Base-by-base conservation (phyloP, 2,329 filamentous ascomycete species). In the Aulographum hederae region DNA sequence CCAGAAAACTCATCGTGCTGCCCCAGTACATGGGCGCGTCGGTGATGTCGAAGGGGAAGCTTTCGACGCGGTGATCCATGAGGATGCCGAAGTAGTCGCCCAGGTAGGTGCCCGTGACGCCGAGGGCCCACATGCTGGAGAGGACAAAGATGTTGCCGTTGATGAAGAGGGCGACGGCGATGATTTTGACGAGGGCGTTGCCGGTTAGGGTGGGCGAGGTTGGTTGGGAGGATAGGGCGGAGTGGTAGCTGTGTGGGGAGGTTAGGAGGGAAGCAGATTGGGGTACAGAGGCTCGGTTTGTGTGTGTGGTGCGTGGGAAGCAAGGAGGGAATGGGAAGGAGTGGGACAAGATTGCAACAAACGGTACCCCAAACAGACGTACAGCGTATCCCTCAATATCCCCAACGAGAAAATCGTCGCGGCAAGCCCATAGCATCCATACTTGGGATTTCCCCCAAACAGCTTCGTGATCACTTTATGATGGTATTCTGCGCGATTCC, bases 1-100 rank as follows among this genome's bases (percentile, higher is more conserved):
- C 89, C 35, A 95, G 58, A 58, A 98, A 98, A 58, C 78, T 86
- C 67, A 92, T 66, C 16, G 86, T 89, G 38, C 76, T 82, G 36
- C 89, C 89, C 60, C 84, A 79, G 63, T 98, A 98, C 89, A 98
- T 98, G 39, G 89, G 89, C 32, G 82, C 78, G 41, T 73, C 70
- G 33, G 77, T 85, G 38, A 95, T 67, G 55, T 79, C 95, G 67
- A 98, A 98, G 2, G 89, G 89, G 52, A 98, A 98, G 11, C 80
- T 78, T 10, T 84, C 92, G 32, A 98, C 85, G 46, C 86, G 86
- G 43, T 77, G 62, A 51, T 95, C 86, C 84, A 94, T 92, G 41
- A 98, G 65, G 52, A 95, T 94, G 43, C 89, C 89, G 51, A 95
- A 98, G 65, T 98, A 98, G 61, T 98, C 89, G 44, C 89, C 89